phyloP scores from a whole-genome alignment of 768 basidiomycete genomes.

The Dioszegia hungarica region DNA sequence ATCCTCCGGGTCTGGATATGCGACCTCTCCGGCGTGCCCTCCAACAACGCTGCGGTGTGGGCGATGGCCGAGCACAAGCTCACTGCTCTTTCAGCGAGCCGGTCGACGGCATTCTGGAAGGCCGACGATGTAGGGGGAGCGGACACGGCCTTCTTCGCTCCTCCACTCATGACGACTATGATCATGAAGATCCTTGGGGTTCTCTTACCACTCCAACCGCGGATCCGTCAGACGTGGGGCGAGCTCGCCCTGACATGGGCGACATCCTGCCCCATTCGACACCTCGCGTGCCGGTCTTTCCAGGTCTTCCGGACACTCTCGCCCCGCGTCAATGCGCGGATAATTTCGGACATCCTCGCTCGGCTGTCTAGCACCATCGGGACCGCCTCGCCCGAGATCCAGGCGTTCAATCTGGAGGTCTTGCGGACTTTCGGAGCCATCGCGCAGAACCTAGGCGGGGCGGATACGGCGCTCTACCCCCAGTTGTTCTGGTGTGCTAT shows the following conservation, averaged over 20 bases:
- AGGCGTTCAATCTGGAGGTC: conserved; percentile 77
- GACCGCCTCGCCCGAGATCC: conserved; percentile 68
- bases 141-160: conserved; percentile 37
- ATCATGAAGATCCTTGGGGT: conserved; percentile 64
- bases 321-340: conserved; percentile 64
- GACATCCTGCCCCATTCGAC: conserved; percentile 77
- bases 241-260: conserved; percentile 76
- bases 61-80: conserved; percentile 24
- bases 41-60: conserved; percentile 31
- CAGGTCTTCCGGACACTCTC: conserved; percentile 81
- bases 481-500: conserved; percentile 82
- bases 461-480: conserved; percentile 60
- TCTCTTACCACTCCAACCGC: conserved; percentile 64
- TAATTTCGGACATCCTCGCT: conserved; percentile 73
- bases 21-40: conserved; percentile 25
- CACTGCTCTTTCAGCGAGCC: conserved; percentile 21
- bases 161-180: conserved; percentile 51
- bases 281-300: conserved; percentile 78
- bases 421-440: conserved; percentile 60
- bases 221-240: conserved; percentile 71
- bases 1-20: conserved; percentile 69
- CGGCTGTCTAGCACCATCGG: conserved; percentile 79
- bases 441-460: conserved; percentile 57
- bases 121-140: conserved; percentile 20
- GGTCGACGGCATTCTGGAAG: conserved; percentile 39